Base-by-base conservation (phyloP, 805 yeast genomes). In the Candida incommunis region DNA sequence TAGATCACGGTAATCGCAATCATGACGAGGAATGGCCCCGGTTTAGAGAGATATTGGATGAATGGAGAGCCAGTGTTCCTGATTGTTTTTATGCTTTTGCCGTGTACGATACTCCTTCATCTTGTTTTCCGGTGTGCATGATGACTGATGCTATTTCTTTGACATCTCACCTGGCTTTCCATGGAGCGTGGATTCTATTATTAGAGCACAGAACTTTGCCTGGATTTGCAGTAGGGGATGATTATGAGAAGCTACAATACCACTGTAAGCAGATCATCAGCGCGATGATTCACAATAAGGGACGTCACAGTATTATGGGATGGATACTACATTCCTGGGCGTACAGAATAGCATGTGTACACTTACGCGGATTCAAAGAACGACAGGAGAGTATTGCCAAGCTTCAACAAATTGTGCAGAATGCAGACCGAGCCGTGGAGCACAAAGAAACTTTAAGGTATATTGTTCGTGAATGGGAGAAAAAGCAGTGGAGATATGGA, bases 251-350 rank as follows among this genome's bases (percentile, higher is more conserved):
- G 20, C 37, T 31, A n/a, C 37, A 31, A 18, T 16, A 31, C n/a
- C 37, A 31, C 37, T 31, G 37, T n/a, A 7, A n/a, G 18, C 37
- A 31, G 37, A 16, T 31, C 20, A 31, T 31, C 4, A 18, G 37
- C n/a, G 37, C 37, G 7, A 31, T 31, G 37, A 7, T 31, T n/a
- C 11, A 31, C 37, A 31, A 31, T 31, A 9, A 31, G 20, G 37
- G 37, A 5, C 37, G 20, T n/a, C 11, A 31, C 18, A 31, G 37
- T n/a, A 16, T 31, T 13, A 31, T 31, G 37, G 37, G 37, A 9
- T 31, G 37, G 37, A 31, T 31, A 11, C 37, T 31, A 7, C 37
- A 31, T 18, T 31, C 37, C 9, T 31, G 37, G 37, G 37, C 37
- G 7, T 31, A 31, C 18, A 11, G 37, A 5, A 31, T 31, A 5